Evolutionary conservation across 192 early-diverging fungal genomes (phyloP).

Genomic region (Diversispora epigaea): DNA sequence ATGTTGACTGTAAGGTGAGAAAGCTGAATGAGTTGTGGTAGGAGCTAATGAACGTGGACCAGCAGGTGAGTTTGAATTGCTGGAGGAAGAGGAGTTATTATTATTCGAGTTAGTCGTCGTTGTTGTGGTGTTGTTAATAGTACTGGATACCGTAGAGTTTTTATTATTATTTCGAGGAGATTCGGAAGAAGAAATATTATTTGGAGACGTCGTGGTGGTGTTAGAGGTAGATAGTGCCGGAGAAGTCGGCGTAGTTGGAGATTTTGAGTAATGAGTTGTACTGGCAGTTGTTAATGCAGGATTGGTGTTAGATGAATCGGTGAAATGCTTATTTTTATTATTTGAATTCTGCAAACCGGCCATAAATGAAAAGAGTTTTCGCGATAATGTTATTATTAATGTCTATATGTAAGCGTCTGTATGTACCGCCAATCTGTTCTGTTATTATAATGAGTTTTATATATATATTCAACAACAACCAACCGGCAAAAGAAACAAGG

Average conservation of each 20-base stretch:
- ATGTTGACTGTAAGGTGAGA: neutral
- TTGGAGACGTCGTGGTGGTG: conserved; percentile 9
- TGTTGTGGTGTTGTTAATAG: conserved; percentile 2
- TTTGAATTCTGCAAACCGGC: conserved; percentile 32
- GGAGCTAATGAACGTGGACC: conserved; percentile 22
- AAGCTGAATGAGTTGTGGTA: neutral
- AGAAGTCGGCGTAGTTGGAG: conserved; percentile 30
- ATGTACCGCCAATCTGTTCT: conserved; percentile 32
- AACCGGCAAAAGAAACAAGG: neutral
- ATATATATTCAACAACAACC: conserved; percentile 7
- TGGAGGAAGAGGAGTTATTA: neutral
- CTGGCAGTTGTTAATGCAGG: conserved; percentile 29
- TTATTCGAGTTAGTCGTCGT: conserved; percentile 21
- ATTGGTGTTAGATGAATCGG: conserved; percentile 31
- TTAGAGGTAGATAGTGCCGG: conserved; percentile 20
- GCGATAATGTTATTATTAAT: neutral
- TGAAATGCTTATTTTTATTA: conserved; percentile 4
- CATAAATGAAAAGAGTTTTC: conserved; percentile 17
- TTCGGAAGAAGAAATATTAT: neutral
- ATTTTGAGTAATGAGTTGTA: conserved; percentile 10
- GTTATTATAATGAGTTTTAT: neutral
- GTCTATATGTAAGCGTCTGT: conserved; percentile 12
- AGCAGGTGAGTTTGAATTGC: conserved; percentile 25
- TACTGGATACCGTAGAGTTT: neutral
- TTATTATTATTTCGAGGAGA: neutral